These are phyloP conservation scores for Stentor coeruleus DNA, from an alignment of 73 alveolate species.

Conservation along the genomic window DNA sequence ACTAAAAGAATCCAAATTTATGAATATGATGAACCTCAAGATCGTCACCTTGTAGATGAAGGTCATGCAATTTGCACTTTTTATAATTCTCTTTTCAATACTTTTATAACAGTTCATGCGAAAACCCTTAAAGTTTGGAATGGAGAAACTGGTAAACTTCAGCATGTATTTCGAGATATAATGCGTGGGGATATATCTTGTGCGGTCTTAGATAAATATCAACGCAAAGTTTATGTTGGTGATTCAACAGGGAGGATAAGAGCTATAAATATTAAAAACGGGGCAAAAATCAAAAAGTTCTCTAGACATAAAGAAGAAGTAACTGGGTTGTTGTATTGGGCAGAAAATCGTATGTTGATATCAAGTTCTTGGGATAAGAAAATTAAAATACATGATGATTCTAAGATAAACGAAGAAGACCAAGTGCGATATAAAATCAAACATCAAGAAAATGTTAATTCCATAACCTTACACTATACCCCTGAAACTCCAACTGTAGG, in stretches of 20 bases:
- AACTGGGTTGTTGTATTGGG: conserved; percentile 73
- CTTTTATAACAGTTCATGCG: conserved; percentile 96
- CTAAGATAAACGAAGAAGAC: conserved; percentile 84
- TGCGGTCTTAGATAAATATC: conserved; percentile 83
- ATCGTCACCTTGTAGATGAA: conserved; percentile 94
- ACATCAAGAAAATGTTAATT: conserved; percentile 86
- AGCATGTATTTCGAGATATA: conserved; percentile 90
- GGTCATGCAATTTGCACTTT: conserved; percentile 85
- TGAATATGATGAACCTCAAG: conserved; percentile 98
- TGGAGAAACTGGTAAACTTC: conserved; percentile 89
- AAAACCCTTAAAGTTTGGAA: conserved; percentile 96
- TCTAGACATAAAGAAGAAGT: conserved; percentile 77
- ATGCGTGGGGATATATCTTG: conserved; percentile 90
- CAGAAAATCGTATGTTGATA: conserved; percentile 42
- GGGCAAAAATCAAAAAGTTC: conserved; percentile 96
- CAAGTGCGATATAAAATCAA: conserved; percentile 83
- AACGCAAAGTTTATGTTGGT: conserved; percentile 94
- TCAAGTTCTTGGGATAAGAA: conserved; percentile 79
- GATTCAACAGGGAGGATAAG: conserved; percentile 91
- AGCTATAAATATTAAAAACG: conserved; percentile 93
- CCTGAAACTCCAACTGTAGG: conserved; percentile 66
- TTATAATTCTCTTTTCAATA: conserved; percentile 85
- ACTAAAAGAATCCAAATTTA: conserved; percentile 89
- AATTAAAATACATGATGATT: conserved; percentile 93
- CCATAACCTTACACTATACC: conserved; percentile 62